Percentiles rank a stretch among this genome's conserved stretches.
phyloP scores from a whole-genome alignment of 371 early-diverging fungal species.

The Cokeromyces recurvatus region DNA sequence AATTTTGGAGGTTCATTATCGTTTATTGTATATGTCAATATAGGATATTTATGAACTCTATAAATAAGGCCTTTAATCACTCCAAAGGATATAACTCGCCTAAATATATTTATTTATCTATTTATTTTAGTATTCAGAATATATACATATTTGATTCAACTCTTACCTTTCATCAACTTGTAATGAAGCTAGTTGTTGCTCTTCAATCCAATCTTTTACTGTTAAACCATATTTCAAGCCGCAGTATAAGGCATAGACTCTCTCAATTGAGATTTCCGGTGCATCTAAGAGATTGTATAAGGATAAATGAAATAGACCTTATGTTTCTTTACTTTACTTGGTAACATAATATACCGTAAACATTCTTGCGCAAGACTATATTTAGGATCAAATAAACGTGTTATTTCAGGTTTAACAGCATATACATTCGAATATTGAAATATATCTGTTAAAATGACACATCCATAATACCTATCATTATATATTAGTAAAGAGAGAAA shows the following conservation, averaged over 20 bases:
- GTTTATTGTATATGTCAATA: constrained; percentile 32
- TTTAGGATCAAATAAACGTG: constrained; percentile 55
- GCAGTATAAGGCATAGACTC: constrained; percentile 70
- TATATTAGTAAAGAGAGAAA: no score
- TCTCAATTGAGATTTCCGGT: constrained; percentile 46
- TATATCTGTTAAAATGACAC: constrained; percentile 79
- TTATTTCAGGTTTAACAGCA: constrained; percentile 61
- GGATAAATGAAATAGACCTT: not conserved
- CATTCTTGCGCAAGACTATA: constrained; percentile 64
- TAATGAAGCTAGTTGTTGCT: constrained; percentile 54
- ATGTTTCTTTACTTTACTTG: constrained; percentile 34
- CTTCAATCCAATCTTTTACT: constrained; percentile 73
- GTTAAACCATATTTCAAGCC: constrained; percentile 69
- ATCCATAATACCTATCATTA: constrained; percentile 79
- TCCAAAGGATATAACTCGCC: constrained; percentile 81
- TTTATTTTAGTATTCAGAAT: not conserved
- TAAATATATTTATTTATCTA: constrained; percentile 11
- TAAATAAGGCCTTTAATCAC: constrained; percentile 74
- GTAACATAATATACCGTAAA: constrained; percentile 56
- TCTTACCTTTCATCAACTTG: constrained; percentile 77
- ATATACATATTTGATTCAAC: not conserved
- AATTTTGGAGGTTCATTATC: constrained; percentile 4
- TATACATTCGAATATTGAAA: constrained; percentile 88
- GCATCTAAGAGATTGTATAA: constrained; percentile 4
- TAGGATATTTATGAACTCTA: constrained; percentile 81